Conservation (phyloP, 2,329 filamentous ascomycete species). For the Leptographium lundbergii region DNA sequence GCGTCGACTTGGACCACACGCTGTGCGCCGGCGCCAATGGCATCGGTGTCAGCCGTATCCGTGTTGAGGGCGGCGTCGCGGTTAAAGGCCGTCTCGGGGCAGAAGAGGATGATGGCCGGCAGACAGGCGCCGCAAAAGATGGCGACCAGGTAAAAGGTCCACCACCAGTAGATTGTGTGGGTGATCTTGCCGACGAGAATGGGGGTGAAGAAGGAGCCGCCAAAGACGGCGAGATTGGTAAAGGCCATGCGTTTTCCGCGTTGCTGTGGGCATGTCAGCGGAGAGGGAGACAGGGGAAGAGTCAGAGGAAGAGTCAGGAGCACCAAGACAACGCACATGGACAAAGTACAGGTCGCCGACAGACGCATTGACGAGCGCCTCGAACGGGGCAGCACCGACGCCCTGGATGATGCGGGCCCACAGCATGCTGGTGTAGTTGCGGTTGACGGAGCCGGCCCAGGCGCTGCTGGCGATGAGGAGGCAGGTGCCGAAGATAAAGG, state of each 20-base stretch:
- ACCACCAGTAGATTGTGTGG: conserved; percentile 61
- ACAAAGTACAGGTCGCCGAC: conserved; percentile 88
- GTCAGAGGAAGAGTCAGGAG: neutral
- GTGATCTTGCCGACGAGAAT: conserved; percentile 87
- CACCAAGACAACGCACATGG: conserved; percentile 29
- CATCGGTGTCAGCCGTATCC: conserved; percentile 40
- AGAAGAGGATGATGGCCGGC: conserved; percentile 61
- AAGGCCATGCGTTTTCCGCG: conserved; percentile 81
- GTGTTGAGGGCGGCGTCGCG: conserved; percentile 57
- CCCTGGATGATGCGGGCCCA: conserved; percentile 78
- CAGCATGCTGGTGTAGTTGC: conserved; percentile 58
- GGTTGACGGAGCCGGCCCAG: conserved; percentile 62
- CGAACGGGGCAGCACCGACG: conserved; percentile 75
- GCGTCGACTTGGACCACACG: neutral
- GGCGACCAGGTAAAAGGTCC: conserved; percentile 79
- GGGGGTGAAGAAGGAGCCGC: conserved; percentile 55
- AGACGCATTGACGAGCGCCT: conserved; percentile 76
- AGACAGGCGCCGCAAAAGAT: conserved; percentile 67
- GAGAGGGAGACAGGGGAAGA: neutral
- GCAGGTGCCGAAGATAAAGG: conserved; percentile 66
- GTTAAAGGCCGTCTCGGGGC: conserved; percentile 72
- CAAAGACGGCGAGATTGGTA: conserved; percentile 44
- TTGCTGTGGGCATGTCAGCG: conserved; percentile 30
- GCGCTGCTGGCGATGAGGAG: conserved; percentile 61
- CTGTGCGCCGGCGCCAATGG: neutral